Percentiles rank a stretch among this genome's conserved stretches.
phyloP scores from a whole-genome alignment of 1,284 basidiomycete genomes.

The Agroathelia rolfsii region DNA sequence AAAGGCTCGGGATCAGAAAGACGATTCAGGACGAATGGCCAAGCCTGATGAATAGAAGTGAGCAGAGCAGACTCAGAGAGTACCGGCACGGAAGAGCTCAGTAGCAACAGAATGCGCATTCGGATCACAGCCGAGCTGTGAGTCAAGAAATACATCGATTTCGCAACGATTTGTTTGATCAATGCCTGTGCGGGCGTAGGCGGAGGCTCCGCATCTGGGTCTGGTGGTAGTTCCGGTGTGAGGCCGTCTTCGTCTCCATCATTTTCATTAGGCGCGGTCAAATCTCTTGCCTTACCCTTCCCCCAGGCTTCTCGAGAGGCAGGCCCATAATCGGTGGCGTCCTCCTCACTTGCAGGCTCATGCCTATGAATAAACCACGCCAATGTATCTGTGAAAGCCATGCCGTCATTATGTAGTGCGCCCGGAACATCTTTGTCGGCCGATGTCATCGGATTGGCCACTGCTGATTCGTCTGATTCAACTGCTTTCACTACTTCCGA shows the following conservation, averaged over 20 bases:
- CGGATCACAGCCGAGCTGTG: slow-evolving; percentile 79
- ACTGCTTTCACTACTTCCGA: slow-evolving; percentile 67
- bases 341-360: slow-evolving; percentile 21
- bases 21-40: slow-evolving; percentile 84
- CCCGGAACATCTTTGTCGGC: no score
- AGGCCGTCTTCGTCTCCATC: slow-evolving; percentile 17
- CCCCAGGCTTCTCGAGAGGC: slow-evolving; percentile 52
- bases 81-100: slow-evolving; percentile 65
- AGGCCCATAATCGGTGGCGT: slow-evolving; percentile 45
- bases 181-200: slow-evolving; percentile 64
- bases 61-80: slow-evolving; percentile 70
- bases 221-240: slow-evolving; percentile 15
- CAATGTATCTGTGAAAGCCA: no score
- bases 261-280: slow-evolving; percentile 19
- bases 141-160: slow-evolving; percentile 84
- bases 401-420: slow-evolving; percentile 11
- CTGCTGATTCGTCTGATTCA: slow-evolving; percentile 44
- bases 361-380: slow-evolving; percentile 55
- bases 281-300: slow-evolving; percentile 18
- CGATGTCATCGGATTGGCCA: no score
- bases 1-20: slow-evolving; percentile 64
- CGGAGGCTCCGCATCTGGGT: slow-evolving; percentile 31
- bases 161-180: slow-evolving; percentile 74
- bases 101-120: slow-evolving; percentile 66
- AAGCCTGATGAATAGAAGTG: slow-evolving; percentile 75